Evolutionary conservation across 2,329 filamentous ascomycete species (phyloP).

Genomic region (Colletotrichum spaethianum): DNA sequence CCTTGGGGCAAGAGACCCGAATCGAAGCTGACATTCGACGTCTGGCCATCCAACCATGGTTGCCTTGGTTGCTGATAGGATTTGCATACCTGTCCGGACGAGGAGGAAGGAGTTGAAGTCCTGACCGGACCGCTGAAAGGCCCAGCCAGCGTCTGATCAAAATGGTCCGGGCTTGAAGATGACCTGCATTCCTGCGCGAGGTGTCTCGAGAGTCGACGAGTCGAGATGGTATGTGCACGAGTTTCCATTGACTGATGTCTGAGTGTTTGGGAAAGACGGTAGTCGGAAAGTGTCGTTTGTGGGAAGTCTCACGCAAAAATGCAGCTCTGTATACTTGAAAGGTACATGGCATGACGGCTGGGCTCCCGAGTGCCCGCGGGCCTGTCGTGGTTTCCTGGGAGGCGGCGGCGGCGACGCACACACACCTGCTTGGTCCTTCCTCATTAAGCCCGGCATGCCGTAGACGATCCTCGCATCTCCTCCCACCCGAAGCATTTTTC

Average conservation of each 20-base stretch:
- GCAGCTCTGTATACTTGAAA: not conserved
- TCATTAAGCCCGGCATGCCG: slow-evolving; percentile 29
- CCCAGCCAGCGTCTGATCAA: not conserved
- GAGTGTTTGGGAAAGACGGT: not conserved
- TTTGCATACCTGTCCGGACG: slow-evolving; percentile 2
- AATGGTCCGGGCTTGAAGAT: not conserved
- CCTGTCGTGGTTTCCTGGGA: slow-evolving; percentile 6
- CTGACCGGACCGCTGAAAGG: not conserved
- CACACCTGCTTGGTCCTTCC: slow-evolving; percentile 20
- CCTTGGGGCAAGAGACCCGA: not conserved
- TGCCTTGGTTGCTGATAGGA: not conserved
- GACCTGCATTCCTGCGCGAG: slow-evolving; percentile 3
- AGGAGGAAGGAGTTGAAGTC: not conserved
- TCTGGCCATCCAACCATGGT: slow-evolving; percentile 1
- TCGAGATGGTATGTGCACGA: not conserved
- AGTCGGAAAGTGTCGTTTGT: not conserved
- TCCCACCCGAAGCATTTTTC: slow-evolving; percentile 7
- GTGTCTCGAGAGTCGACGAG: not conserved
- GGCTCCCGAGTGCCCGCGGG: slow-evolving; percentile 12
- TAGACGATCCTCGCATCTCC: not conserved
- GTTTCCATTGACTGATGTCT: not conserved
- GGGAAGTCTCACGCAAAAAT: not conserved
- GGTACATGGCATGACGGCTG: not conserved
- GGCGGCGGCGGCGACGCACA: slow-evolving; percentile 1
- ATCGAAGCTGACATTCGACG: not conserved